phyloP scores from a whole-genome alignment of 495 filamentous ascomycete species.

The Hypoxylon fuscum region DNA sequence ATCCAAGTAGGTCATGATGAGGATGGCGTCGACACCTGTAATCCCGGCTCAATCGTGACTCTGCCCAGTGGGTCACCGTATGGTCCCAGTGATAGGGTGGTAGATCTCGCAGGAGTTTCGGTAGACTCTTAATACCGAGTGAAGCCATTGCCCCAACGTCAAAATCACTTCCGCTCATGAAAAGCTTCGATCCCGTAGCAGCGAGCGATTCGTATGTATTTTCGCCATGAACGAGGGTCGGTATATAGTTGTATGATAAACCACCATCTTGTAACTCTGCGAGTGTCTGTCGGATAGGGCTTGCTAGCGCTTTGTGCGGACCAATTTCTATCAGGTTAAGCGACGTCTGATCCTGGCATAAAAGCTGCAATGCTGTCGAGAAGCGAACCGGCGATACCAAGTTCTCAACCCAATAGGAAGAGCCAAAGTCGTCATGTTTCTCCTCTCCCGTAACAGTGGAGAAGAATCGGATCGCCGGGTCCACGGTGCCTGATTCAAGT shows the following conservation, averaged over 20 bases:
- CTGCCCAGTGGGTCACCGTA: constrained; percentile 52
- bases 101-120: constrained; percentile 38
- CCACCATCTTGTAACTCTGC: too few relatives aligned
- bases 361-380: constrained; percentile 38
- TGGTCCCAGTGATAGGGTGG: constrained; percentile 63
- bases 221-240: too few relatives aligned
- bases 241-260: too few relatives aligned
- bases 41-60: constrained; percentile 52
- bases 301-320: constrained; percentile 49
- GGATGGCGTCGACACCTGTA: constrained; percentile 54
- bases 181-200: too few relatives aligned
- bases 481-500: constrained; percentile 18
- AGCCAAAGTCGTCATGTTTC: constrained; percentile 30
- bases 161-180: too few relatives aligned
- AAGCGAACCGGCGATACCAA: constrained; percentile 57
- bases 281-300: constrained; percentile 47
- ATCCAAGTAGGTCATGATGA: constrained; percentile 61
- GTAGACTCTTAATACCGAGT: too few relatives aligned
- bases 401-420: constrained; percentile 59
- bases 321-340: constrained; percentile 49
- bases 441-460: constrained; percentile 43
- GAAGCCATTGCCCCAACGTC: too few relatives aligned
- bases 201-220: not conserved
- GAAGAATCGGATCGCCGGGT: constrained; percentile 44
- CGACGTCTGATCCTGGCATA: constrained; percentile 15